These are phyloP conservation scores for Ceratobasidium papillatum DNA, from an alignment of 1,284 basidiomycete genomes.

Conservation along the genomic window DNA sequence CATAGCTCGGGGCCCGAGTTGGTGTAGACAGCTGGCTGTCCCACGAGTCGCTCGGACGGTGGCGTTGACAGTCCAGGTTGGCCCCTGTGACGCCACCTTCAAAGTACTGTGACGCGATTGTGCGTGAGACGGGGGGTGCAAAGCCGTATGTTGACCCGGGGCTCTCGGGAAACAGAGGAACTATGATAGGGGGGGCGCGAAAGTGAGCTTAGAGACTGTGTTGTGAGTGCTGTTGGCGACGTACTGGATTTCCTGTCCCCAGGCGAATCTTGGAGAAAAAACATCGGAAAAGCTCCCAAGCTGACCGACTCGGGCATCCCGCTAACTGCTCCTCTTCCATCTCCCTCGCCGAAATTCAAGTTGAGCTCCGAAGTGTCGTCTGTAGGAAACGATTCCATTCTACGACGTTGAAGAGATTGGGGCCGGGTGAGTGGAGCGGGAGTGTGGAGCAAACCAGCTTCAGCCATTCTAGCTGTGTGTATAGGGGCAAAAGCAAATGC, in stretches of 20 bases:
- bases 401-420: neutral
- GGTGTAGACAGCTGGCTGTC: slow-evolving; percentile 8
- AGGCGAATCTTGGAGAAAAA: slow-evolving; percentile 30
- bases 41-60: slow-evolving; percentile 7
- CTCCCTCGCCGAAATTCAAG: neutral
- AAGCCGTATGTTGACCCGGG: slow-evolving; percentile 29
- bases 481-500: neutral
- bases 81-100: neutral
- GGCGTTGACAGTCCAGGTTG: neutral
- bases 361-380: slow-evolving; percentile 11
- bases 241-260: neutral
- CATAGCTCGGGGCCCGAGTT: neutral
- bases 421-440: slow-evolving; percentile 2
- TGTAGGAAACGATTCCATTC: slow-evolving; percentile 33
- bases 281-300: slow-evolving; percentile 24
- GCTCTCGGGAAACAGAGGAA: slow-evolving; percentile 35
- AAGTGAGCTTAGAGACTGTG: neutral
- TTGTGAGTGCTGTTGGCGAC: neutral
- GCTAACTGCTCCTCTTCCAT: neutral
- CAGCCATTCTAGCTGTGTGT: neutral
- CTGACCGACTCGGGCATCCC: slow-evolving; percentile 24
- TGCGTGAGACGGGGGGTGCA: neutral
- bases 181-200: neutral
- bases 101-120: neutral
- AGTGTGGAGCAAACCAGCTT: neutral